phyloP scores from a whole-genome alignment of 2,329 filamentous ascomycete species.

The Cadophora gregata region DNA sequence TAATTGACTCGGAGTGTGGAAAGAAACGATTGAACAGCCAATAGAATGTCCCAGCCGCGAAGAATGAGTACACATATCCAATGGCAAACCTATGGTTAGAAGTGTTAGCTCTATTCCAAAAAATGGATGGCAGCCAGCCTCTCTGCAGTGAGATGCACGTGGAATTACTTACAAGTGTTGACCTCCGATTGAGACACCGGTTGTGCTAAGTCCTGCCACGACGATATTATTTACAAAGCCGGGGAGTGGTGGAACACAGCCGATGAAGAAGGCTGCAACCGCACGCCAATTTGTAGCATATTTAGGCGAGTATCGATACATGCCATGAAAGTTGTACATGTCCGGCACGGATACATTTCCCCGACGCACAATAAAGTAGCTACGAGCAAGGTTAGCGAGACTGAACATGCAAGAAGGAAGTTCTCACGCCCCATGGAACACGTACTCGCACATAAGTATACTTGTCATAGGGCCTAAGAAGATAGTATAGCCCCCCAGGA shows the following conservation, averaged over 20 bases:
- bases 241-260: conserved; percentile 40
- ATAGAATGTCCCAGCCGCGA: conserved; percentile 30
- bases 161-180: conserved; percentile 30
- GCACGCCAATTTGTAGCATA: conserved; percentile 32
- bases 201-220: conserved; percentile 21
- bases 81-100: conserved; percentile 23
- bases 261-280: conserved; percentile 34
- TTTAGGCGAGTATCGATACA: conserved; percentile 29
- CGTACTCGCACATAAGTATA: conserved; percentile 51
- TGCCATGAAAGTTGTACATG: conserved; percentile 43
- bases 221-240: conserved; percentile 32
- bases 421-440: background rate
- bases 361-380: conserved; percentile 48
- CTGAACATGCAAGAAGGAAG: conserved; percentile 1
- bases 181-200: conserved; percentile 25
- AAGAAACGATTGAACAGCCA: conserved; percentile 28
- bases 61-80: conserved; percentile 31
- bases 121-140: background rate
- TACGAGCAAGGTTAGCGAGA: conserved; percentile 28
- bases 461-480: conserved; percentile 66
- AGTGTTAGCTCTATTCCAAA: conserved; percentile 1
- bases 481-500: conserved; percentile 69
- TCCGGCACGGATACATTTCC: conserved; percentile 47
- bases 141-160: background rate
- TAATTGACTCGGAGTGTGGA: conserved; percentile 27